A percentile compares a stretch with the other conserved stretches of the same genome.
Evolutionary conservation across 495 filamentous ascomycete species (phyloP).

Genomic region (Penicillium flavigenum): DNA sequence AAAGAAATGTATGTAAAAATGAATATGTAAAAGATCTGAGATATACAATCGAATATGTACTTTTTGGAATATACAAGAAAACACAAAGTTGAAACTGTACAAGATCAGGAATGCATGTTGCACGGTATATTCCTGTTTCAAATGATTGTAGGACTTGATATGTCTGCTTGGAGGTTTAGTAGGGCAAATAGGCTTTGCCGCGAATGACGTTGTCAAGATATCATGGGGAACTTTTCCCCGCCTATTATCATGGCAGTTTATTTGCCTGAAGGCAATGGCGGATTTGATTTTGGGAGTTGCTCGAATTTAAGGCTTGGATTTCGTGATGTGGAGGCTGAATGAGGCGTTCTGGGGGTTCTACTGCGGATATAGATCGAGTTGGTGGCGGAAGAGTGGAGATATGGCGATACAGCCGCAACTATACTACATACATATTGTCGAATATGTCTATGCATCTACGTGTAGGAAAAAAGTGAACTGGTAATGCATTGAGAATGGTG

Average conservation of each 20-base stretch:
- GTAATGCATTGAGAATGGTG: constrained; percentile 17
- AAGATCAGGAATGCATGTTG: constrained; percentile 9
- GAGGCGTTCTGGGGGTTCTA: neutral
- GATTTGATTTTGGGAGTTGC: neutral
- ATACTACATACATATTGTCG: neutral
- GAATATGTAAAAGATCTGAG: neutral
- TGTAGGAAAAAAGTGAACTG: neutral
- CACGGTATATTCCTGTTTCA: neutral
- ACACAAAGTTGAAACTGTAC: constrained; percentile 1
- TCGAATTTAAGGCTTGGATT: neutral
- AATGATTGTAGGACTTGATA: neutral
- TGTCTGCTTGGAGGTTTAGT: neutral
- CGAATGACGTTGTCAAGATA: constrained; percentile 13
- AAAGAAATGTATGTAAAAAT: neutral
- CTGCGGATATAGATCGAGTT: neutral
- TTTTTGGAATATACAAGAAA: constrained; percentile 1
- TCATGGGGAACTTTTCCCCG: constrained; percentile 15
- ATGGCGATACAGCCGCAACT: neutral
- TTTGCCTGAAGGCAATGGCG: neutral
- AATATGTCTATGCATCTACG: neutral
- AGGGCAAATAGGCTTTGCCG: constrained; percentile 1
- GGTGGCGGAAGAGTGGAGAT: neutral
- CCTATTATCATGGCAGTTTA: neutral
- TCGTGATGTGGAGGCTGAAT: neutral
- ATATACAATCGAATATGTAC: constrained; percentile 11